Conservation (phyloP, 139 green algal genomes). For the Eudorina sp. region DNA sequence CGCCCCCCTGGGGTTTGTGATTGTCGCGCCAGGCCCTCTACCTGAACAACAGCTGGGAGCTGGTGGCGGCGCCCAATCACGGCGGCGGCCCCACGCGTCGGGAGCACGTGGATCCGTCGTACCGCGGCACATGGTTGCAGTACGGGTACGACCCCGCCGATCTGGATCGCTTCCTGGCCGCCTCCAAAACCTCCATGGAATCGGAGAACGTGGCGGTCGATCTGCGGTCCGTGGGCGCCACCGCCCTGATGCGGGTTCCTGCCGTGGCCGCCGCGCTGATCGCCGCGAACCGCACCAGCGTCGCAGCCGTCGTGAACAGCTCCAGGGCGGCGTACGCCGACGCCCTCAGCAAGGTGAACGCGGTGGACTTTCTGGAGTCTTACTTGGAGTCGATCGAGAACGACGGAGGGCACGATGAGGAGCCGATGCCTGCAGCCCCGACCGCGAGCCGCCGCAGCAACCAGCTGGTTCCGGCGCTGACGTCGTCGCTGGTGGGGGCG, state of each 20-base stretch:
- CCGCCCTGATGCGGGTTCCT: neutral
- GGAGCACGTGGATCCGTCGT: conserved; percentile 1
- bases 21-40: neutral
- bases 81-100: neutral
- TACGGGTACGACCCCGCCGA: neutral
- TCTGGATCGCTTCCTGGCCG: neutral
- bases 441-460: neutral
- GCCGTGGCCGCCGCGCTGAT: neutral
- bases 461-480: neutral
- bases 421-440: neutral
- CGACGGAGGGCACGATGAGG: too few relatives aligned
- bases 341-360: too few relatives aligned
- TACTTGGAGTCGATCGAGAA: neutral
- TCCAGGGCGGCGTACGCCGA: neutral
- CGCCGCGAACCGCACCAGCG: neutral
- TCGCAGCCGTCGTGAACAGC: neutral
- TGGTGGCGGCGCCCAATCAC: neutral
- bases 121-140: neutral
- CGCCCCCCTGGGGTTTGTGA: too few relatives aligned
- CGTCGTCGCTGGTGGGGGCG: neutral
- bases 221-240: neutral
- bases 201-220: conserved; percentile 3
- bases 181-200: neutral
- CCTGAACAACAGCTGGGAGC: neutral
- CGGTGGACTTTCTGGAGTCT: neutral